Evolutionary conservation across 139 green algal species (phyloP).

Genomic region (Micromonas commoda): DNA sequence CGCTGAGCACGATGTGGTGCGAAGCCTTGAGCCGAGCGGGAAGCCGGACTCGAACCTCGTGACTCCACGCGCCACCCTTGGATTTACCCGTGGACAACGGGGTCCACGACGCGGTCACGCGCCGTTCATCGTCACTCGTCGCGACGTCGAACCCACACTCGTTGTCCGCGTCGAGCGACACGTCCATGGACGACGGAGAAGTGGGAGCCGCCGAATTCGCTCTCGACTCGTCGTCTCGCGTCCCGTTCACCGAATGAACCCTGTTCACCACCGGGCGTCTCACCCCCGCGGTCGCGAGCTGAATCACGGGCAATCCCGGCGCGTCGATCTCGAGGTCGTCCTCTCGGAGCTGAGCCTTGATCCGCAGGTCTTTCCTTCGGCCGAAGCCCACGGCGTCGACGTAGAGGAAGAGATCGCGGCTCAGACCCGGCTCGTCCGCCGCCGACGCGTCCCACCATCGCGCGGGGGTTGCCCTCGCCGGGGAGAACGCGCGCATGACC

Average conservation of each 20-base stretch:
- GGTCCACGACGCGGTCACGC: not conserved
- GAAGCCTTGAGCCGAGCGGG: conserved; percentile 2
- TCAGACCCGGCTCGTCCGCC: not conserved
- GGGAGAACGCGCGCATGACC: not conserved
- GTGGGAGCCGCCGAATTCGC: too few relatives aligned
- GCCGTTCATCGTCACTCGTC: not conserved
- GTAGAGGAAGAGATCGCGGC: conserved; percentile 14
- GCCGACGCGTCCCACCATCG: not conserved
- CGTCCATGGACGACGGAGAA: too few relatives aligned
- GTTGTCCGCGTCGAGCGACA: too few relatives aligned
- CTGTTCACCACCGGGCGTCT: too few relatives aligned
- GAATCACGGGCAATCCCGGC: not conserved
- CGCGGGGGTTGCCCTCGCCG: not conserved
- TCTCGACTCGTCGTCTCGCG: too few relatives aligned
- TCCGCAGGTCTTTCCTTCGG: conserved; percentile 8
- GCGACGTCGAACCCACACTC: too few relatives aligned
- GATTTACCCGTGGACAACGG: not conserved
- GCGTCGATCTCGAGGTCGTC: conserved; percentile 16
- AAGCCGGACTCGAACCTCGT: conserved; percentile 5
- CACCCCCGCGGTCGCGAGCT: too few relatives aligned
- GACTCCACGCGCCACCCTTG: not conserved
- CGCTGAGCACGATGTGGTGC: conserved; percentile 12
- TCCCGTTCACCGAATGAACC: too few relatives aligned
- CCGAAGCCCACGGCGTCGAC: not conserved
- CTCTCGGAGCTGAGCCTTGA: not conserved